phyloP scores from a whole-genome alignment of 2,329 filamentous ascomycete species.

The Epichloe coenophiala region DNA sequence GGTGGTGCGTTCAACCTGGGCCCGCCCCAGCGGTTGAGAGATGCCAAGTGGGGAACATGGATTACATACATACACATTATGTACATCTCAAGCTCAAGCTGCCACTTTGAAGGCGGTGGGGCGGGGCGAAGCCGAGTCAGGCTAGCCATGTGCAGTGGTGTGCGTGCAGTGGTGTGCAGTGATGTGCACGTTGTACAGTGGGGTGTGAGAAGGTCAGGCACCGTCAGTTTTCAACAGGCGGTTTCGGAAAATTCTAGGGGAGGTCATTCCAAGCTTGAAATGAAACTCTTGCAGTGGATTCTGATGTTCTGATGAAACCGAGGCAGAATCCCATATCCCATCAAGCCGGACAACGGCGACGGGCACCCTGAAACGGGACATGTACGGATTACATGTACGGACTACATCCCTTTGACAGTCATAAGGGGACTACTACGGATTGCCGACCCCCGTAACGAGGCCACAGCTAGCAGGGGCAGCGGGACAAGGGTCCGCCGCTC shows the following conservation, averaged over 20 bases:
- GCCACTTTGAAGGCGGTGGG: no score
- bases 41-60: conserved; percentile 1
- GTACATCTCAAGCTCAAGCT: no score
- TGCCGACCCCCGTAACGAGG: no score
- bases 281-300: background rate
- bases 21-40: background rate
- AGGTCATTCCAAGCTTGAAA: background rate
- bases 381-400: background rate
- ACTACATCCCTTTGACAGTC: no score
- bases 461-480: background rate
- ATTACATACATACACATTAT: no score
- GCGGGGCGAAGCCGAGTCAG: background rate
- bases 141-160: background rate
- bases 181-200: no score
- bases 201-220: no score
- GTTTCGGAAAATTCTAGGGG: background rate
- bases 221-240: no score
- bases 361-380: background rate
- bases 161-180: no score
- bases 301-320: background rate
- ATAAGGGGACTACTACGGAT: no score
- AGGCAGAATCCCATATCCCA: background rate
- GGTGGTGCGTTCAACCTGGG: no score
- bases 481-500: background rate
- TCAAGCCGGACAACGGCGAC: conserved; percentile 1